Evolutionary conservation across 179 eudicot species (phyloP).

Genomic region (Nepenthes alata): DNA sequence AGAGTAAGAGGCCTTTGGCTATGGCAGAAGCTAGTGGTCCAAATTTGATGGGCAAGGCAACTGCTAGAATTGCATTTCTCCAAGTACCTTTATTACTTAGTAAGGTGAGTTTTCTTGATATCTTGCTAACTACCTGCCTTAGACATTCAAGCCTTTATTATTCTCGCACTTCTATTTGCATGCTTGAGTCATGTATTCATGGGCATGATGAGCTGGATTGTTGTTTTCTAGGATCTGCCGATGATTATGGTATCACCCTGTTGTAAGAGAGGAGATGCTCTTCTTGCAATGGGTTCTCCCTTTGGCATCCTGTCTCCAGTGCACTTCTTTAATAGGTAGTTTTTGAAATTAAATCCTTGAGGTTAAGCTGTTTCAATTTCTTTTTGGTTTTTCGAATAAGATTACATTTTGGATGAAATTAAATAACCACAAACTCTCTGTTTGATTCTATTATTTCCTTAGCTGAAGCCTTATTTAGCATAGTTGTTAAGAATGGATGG

Average conservation of each 20-base stretch:
- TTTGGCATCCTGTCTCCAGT: slow-evolving; percentile 77
- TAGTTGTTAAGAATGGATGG: too few species aligned
- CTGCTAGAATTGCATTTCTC: slow-evolving; percentile 64
- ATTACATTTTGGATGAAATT: neutral
- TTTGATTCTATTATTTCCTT: too few species aligned
- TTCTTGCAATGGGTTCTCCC: slow-evolving; percentile 54
- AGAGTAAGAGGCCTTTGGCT: slow-evolving; percentile 14
- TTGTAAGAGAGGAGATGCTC: slow-evolving; percentile 56
- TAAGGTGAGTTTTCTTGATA: slow-evolving; percentile 27
- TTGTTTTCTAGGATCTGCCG: slow-evolving; percentile 50
- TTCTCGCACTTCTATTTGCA: slow-evolving; percentile 9
- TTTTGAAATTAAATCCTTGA: neutral
- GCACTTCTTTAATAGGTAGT: slow-evolving; percentile 85
- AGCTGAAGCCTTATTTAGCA: too few species aligned
- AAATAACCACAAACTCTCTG: too few species aligned
- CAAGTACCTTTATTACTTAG: slow-evolving; percentile 25
- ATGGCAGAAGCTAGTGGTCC: slow-evolving; percentile 19
- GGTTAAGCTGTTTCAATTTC: neutral
- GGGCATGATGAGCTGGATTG: slow-evolving; percentile 26
- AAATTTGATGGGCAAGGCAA: slow-evolving; percentile 31
- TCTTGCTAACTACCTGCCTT: neutral
- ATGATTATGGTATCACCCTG: slow-evolving; percentile 31
- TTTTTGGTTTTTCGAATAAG: neutral
- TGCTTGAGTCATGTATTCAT: slow-evolving; percentile 13
- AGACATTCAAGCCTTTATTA: slow-evolving; percentile 1